Evolutionary conservation across 2,329 filamentous ascomycete species (phyloP).

Genomic region (Pochonia chlamydosporia): DNA sequence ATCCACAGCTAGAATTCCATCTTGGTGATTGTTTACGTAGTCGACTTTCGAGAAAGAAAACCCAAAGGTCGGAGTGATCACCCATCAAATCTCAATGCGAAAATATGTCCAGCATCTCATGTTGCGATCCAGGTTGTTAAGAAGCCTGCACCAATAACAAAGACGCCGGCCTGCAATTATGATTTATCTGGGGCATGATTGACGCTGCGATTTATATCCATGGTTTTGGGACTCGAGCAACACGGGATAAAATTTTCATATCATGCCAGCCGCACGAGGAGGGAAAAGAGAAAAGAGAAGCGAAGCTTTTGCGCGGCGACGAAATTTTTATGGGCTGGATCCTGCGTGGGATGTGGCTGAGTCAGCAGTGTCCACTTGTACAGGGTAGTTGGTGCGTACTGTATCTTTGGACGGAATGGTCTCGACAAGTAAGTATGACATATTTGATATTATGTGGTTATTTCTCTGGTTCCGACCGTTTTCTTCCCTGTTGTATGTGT

Average conservation of each 20-base stretch:
- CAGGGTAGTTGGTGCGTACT: neutral
- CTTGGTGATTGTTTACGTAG: neutral
- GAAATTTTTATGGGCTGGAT: conserved; percentile 23
- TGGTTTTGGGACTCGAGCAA: conserved; percentile 65
- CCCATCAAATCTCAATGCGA: neutral
- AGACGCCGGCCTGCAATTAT: conserved; percentile 69
- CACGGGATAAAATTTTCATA: conserved; percentile 62
- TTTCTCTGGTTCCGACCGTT: no score
- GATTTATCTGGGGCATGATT: conserved; percentile 70
- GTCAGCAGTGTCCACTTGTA: neutral
- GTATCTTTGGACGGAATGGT: no score
- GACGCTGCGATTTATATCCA: conserved; percentile 59
- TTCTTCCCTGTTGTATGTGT: no score
- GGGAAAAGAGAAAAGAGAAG: conserved; percentile 47
- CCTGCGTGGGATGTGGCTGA: neutral
- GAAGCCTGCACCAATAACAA: conserved; percentile 36
- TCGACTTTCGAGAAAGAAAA: neutral
- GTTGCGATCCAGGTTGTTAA: conserved; percentile 21
- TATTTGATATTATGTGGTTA: no score
- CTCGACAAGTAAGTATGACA: no score
- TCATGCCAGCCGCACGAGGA: conserved; percentile 78
- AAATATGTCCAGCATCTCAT: conserved; percentile 10
- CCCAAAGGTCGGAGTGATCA: neutral
- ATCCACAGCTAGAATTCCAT: no score
- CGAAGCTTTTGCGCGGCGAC: conserved; percentile 15